Evolutionary conservation across 441 rosid species (phyloP).

Genomic region (Euphorbia schlechtendalii): DNA sequence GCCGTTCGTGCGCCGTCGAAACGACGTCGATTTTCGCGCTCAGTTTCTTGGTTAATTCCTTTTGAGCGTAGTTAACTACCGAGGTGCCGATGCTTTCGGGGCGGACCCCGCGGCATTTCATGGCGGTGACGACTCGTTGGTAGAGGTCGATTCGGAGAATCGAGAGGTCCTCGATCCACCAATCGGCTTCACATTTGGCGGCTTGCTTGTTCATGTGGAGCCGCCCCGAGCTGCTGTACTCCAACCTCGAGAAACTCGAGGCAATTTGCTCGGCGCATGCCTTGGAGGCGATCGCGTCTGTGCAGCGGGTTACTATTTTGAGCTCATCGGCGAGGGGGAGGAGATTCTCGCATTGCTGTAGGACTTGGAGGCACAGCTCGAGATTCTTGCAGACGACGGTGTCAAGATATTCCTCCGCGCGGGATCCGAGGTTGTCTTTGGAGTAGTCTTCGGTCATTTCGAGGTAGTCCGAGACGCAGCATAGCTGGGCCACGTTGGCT

Average conservation of each 20-base stretch:
- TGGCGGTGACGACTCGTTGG: conserved; percentile 75
- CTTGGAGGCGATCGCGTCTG: conserved; percentile 86
- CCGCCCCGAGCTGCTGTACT: conserved; percentile 97
- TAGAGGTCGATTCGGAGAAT: conserved; percentile 76
- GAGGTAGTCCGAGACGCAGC: conserved; percentile 81
- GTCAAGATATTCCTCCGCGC: conserved; percentile 88
- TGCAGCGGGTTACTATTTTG: conserved; percentile 66
- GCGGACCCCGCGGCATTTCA: conserved; percentile 95
- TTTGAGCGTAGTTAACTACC: conserved; percentile 79
- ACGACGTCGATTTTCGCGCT: conserved; percentile 41
- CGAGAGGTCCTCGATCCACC: conserved; percentile 96
- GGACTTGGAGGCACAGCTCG: conserved; percentile 79
- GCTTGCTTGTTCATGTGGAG: conserved; percentile 89
- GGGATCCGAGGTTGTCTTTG: conserved; percentile 72
- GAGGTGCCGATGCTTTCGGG: conserved; percentile 95
- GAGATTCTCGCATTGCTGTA: conserved; percentile 80
- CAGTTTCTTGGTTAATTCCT: conserved; percentile 74
- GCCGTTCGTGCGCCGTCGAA: conserved; percentile 51
- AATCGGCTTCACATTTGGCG: conserved; percentile 77
- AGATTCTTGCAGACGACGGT: conserved; percentile 80
- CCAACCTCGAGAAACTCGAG: conserved; percentile 88
- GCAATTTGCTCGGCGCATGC: conserved; percentile 96
- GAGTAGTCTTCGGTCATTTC: conserved; percentile 92
- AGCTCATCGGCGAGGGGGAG: conserved; percentile 94
- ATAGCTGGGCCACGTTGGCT: conserved; percentile 76